Base-by-base conservation (phyloP, 805 yeast species). In the Teunomyces aglyptinius region DNA sequence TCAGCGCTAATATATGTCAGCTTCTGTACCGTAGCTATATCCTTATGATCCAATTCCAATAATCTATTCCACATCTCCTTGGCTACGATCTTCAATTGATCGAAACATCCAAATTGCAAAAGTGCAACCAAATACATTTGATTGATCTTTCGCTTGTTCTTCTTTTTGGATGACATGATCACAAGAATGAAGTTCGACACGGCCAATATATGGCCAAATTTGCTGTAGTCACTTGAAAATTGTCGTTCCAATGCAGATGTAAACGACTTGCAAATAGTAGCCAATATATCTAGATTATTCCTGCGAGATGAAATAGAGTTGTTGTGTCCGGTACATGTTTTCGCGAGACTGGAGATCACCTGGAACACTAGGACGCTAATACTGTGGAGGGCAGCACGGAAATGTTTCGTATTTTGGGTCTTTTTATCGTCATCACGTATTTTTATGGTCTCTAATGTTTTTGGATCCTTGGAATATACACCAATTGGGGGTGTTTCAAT, bases 21-120 rank as follows among this genome's bases (percentile, higher is more conserved):
- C 6, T 38, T 64, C 55, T 29, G 61, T 43, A 38, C 65, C 36
- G 45, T 63, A 52, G 28, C 55, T 13, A 64, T 53, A 6, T 38
- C 35, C 2, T 18, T 24, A 2, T 52, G 51, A 28, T 53, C 52
- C 38, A 49, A 19, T 2, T 13, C 16, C 33, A 68, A 46, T 32
- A 59, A 36, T 16, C 51, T 50, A 47, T 65, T 49, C 62, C 55
- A 73, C 34, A 43, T 50, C 2, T 19, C 47, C 22, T 46, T 51
- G 38, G 54, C 65, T 52, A 31, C 49, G 4, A 65, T 60, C 33
- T 61, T 63, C 39, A 75, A 55, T 4, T 51, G 53, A 2, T 61
- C 54, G 45, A 74, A 75, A 3, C 82, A 82, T 7, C 76, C 78
- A 36, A 65, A 58, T 55, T 82, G 83, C 46, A 82, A 65, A 39